Conservation (phyloP, 2,329 filamentous ascomycete genomes). For the Fusarium falciforme region DNA sequence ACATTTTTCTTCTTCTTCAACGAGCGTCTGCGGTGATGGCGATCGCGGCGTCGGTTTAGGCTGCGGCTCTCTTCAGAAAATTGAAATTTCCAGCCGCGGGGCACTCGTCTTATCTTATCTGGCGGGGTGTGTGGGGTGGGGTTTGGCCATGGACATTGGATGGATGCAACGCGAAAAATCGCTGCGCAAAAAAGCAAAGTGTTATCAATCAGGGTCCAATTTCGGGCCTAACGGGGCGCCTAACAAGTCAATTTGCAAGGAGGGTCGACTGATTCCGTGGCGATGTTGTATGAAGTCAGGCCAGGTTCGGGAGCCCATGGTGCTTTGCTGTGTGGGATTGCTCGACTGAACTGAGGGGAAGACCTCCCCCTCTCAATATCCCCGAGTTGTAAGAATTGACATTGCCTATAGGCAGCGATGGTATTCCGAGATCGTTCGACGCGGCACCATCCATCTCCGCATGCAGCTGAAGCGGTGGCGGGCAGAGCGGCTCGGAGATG, state of each 20-base stretch:
- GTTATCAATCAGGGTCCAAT: constrained; percentile 3
- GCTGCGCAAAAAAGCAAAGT: constrained; percentile 1
- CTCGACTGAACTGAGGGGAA: not conserved
- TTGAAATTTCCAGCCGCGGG: constrained; percentile 52
- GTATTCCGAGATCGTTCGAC: constrained; percentile 1
- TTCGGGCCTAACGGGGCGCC: not conserved
- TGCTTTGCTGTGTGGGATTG: not conserved
- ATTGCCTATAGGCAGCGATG: not conserved
- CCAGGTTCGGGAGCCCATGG: not conserved
- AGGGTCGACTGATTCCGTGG: not conserved
- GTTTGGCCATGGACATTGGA: not conserved
- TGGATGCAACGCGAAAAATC: not conserved
- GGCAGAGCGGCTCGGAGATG: not conserved
- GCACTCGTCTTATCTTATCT: constrained; percentile 44
- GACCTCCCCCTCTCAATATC: not conserved
- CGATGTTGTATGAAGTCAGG: not conserved
- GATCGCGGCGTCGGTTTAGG: constrained; percentile 20
- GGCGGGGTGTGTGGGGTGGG: not conserved
- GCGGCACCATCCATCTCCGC: not conserved
- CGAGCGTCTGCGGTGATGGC: constrained; percentile 20
- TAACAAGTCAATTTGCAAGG: not conserved
- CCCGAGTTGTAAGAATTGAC: not conserved
- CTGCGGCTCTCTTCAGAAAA: constrained; percentile 35
- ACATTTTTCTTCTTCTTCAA: constrained; percentile 38
- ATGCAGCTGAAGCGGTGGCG: not conserved